phyloP scores from a whole-genome alignment of 352 stramenopile genomes.

The Globisporangium cystogenes region DNA sequence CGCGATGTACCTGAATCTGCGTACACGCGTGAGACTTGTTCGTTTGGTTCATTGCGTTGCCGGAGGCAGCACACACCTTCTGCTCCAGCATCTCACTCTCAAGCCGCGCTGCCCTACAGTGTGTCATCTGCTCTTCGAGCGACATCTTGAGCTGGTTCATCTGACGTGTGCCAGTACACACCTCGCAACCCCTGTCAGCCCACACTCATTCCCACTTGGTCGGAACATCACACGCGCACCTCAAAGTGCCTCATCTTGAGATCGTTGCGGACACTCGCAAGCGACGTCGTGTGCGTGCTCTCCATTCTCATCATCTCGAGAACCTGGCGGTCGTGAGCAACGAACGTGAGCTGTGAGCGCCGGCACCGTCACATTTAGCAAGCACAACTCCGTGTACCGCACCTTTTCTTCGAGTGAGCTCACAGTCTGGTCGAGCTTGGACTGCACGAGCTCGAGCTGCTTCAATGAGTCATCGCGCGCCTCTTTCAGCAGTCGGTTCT shows the following conservation, averaged over 20 bases:
- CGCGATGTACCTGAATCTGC: constrained; percentile 58
- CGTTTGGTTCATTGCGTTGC: neutral
- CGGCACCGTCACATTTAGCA: no score
- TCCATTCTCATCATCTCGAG: constrained; percentile 52
- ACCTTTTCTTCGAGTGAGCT: constrained; percentile 49
- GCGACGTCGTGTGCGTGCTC: constrained; percentile 36
- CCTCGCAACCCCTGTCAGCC: no score
- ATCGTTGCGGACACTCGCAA: constrained; percentile 48
- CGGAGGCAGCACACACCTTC: constrained; percentile 29
- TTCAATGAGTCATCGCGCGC: constrained; percentile 53
- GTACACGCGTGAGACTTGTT: neutral
- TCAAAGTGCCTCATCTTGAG: constrained; percentile 83
- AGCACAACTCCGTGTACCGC: neutral
- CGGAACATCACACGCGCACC: constrained; percentile 22
- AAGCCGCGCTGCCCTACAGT: constrained; percentile 23
- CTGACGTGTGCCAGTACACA: no score
- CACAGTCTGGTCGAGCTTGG: constrained; percentile 38
- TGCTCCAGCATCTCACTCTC: constrained; percentile 68
- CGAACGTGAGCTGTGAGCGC: no score
- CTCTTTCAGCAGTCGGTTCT: constrained; percentile 68
- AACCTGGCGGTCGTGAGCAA: constrained; percentile 25
- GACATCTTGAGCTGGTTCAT: constrained; percentile 49
- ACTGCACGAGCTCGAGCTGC: constrained; percentile 50
- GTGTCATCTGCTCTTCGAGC: constrained; percentile 45
- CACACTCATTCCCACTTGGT: no score